Conservation (phyloP, 257 asterid species). For the Lavandula angustifolia region DNA sequence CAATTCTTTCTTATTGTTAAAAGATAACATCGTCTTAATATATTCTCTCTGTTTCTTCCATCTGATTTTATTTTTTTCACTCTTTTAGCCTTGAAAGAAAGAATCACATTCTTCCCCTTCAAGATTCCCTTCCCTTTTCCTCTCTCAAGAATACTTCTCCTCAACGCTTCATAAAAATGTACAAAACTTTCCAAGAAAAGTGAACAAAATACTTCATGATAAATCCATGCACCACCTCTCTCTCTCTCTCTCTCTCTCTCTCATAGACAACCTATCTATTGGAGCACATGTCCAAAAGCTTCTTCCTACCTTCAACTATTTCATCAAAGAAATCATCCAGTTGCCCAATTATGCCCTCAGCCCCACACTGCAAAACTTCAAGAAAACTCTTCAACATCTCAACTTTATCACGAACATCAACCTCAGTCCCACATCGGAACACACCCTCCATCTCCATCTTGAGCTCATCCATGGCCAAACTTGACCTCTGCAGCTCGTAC, state of each 20-base stretch:
- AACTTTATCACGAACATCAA: conserved; percentile 44
- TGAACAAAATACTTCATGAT: not conserved
- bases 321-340: conserved; percentile 90
- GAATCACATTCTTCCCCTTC: conserved; percentile 61
- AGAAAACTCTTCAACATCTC: conserved; percentile 60
- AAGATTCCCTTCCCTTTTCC: conserved; percentile 22
- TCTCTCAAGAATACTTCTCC: conserved; percentile 30
- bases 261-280: conserved; percentile 46
- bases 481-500: conserved; percentile 55
- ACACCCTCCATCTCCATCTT: conserved; percentile 50
- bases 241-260: conserved; percentile 32
- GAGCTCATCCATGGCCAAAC: conserved; percentile 48
- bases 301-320: conserved; percentile 81
- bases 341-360: conserved; percentile 65
- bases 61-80: conserved; percentile 32
- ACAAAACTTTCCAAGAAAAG: not conserved
- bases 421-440: conserved; percentile 35
- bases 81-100: conserved; percentile 34
- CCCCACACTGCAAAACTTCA: conserved; percentile 65
- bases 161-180: conserved; percentile 27
- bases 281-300: conserved; percentile 74
- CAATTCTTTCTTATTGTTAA: conserved; percentile 37
- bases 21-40: conserved; percentile 48
- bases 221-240: conserved; percentile 17
- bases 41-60: conserved; percentile 54